These are phyloP conservation scores for Diaporthe citriasiana DNA, from an alignment of 2,329 filamentous ascomycete genomes.

Conservation along the genomic window DNA sequence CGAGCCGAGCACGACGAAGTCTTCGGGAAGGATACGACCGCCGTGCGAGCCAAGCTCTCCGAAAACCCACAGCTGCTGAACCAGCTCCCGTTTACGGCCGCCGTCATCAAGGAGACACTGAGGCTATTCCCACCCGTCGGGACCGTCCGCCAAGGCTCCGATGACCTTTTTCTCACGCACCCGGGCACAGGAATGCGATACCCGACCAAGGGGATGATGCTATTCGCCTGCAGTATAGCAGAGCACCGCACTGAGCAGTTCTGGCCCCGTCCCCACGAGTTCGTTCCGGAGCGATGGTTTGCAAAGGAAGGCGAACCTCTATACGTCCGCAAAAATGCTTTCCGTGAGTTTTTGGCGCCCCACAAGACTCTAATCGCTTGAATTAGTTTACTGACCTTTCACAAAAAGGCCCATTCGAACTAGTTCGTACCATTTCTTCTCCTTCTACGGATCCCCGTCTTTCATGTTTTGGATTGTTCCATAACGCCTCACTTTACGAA, in stretches of 20 bases:
- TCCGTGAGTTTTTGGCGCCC: conserved; percentile 40
- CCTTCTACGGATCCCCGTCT: background rate
- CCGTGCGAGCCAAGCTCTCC: conserved; percentile 53
- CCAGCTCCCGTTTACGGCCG: conserved; percentile 64
- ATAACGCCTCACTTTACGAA: background rate
- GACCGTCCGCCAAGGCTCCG: conserved; percentile 53
- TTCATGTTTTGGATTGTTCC: background rate
- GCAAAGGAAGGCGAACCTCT: conserved; percentile 44
- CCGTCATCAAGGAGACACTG: conserved; percentile 69
- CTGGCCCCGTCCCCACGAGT: conserved; percentile 55
- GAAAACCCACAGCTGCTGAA: conserved; percentile 61
- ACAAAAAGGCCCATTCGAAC: background rate
- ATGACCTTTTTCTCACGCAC: conserved; percentile 54
- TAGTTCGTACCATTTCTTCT: background rate
- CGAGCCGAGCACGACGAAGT: conserved; percentile 50
- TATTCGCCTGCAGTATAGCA: conserved; percentile 43
- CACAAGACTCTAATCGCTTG: too few relatives aligned
- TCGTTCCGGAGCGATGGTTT: conserved; percentile 61
- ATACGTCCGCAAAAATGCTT: conserved; percentile 49
- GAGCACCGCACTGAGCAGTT: conserved; percentile 51
- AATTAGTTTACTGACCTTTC: background rate
- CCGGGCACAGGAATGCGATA: conserved; percentile 52
- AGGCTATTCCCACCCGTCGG: conserved; percentile 64
- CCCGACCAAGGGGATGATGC: conserved; percentile 52
- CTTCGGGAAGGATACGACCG: conserved; percentile 48